Base-by-base conservation (phyloP, 768 basidiomycete genomes). In the Suillus plorans region DNA sequence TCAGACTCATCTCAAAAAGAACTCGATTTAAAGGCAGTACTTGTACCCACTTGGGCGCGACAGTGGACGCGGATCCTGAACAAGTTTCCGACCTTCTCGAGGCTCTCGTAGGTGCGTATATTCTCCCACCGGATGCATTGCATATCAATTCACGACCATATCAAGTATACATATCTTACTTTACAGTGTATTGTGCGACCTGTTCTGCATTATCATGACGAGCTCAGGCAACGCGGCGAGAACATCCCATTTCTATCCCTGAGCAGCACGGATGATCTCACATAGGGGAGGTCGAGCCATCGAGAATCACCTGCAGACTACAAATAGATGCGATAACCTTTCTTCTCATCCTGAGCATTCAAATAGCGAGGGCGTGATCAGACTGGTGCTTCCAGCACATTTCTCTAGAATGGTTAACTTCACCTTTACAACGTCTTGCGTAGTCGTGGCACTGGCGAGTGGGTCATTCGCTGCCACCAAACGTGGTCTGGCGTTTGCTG, bases 401-500 rank as follows among this genome's bases (percentile, higher is more conserved):
- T 20, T 36, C 31, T 37, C 20, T 13, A 55, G 34, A 13, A 64
- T 64, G 64, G 39, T 62, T 28, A 52, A 39, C 52, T 16, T 20
- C 28, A 39, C 45, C 53, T 55, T 55, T 5, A 7, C 49, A 5
- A 61, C 55, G 9, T 62, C 44, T 53, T 36, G 50, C 5, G 39
- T 61, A 14, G 59, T 60, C n/a, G 50, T 64, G 14, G 61, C 61
- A 18, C n/a, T 64, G 42, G 64, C 34, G 14, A n/a, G 61, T 12
- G 20, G 61, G n/a, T 36, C 47, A 31, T 37, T 37, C 45, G 64
- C 64, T 16, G 25, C 61, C 22, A 62, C 60, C 4, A 64, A 62
- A 52, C 64, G 64, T 1, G 64, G 64, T 13, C 60, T 64, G 7
- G 64, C 64, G 10, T 64, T 64, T 52, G 64, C 64, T 41, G 64